A percentile compares a stretch with the other conserved stretches of the same genome.
These are phyloP conservation scores for Bryoglossum gracile DNA, from an alignment of 495 filamentous ascomycete genomes.

Conservation along the genomic window DNA sequence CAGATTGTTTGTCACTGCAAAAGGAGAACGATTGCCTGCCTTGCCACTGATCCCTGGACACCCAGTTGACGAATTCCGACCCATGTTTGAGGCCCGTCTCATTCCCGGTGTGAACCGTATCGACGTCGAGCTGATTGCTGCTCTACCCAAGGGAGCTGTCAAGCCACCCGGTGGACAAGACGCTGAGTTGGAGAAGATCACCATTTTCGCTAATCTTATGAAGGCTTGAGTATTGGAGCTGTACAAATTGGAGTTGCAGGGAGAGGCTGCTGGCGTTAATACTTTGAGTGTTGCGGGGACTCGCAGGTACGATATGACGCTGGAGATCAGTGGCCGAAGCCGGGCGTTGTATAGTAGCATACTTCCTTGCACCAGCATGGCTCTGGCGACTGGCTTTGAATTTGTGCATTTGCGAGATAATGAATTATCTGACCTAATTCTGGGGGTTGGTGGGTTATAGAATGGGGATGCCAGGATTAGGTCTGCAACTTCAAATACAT, in stretches of 20 bases:
- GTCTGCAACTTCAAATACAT: no score
- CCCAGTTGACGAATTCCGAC: conserved; percentile 32
- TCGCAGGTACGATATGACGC: no score
- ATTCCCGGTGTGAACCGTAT: conserved; percentile 58
- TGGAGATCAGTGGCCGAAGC: no score
- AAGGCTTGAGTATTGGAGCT: conserved; percentile 18
- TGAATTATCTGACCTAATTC: no score
- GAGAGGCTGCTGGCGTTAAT: no score
- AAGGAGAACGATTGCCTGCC: conserved; percentile 37
- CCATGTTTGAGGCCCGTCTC: conserved; percentile 55
- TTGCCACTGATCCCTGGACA: conserved; percentile 39
- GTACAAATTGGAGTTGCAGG: no score
- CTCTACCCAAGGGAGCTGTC: conserved; percentile 48
- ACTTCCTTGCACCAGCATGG: no score
- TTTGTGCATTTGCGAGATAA: no score
- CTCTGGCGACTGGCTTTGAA: no score
- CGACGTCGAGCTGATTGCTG: conserved; percentile 57
- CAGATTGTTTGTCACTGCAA: conserved; percentile 55
- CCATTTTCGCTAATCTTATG: conserved; percentile 50
- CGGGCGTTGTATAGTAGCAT: conserved; percentile 9
- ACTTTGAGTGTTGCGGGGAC: no score
- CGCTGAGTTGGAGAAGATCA: conserved; percentile 62
- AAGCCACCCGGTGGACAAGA: conserved; percentile 47
- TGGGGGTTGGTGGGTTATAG: no score
- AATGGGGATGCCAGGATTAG: no score